These are phyloP conservation scores for Adansonia grandidieri DNA, from an alignment of 441 rosid species.

Conservation along the genomic window DNA sequence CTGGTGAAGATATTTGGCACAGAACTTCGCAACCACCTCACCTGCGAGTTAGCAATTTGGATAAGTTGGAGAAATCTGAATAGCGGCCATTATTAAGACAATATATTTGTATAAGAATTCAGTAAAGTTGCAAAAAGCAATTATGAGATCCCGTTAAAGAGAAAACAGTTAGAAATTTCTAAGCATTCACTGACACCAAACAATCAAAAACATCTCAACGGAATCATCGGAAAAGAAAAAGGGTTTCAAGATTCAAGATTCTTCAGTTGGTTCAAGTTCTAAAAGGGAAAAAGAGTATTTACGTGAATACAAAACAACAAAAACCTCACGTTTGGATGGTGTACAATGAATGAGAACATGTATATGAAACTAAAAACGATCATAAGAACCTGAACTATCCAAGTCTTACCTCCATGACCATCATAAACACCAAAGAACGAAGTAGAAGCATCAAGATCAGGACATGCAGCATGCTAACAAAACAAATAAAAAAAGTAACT, in stretches of 20 bases:
- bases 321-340: background rate
- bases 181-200: conserved; percentile 8
- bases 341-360: conserved; percentile 19
- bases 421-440: conserved; percentile 97
- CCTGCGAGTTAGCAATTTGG: conserved; percentile 50
- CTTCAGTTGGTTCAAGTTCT: conserved; percentile 9
- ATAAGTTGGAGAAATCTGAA: conserved; percentile 9
- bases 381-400: conserved; percentile 25
- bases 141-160: background rate
- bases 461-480: conserved; percentile 79
- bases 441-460: conserved; percentile 76
- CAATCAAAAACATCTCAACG: background rate
- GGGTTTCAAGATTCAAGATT: background rate
- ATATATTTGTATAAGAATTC: background rate
- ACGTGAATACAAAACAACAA: background rate
- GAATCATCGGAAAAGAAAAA: conserved; percentile 1
- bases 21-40: conserved; percentile 91
- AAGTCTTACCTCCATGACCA: conserved; percentile 97
- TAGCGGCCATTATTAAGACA: background rate
- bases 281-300: background rate
- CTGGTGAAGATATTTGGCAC: conserved; percentile 87
- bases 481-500: conserved; percentile 25
- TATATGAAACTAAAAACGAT: conserved; percentile 17
- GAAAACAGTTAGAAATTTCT: background rate
- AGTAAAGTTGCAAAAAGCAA: conserved; percentile 14